phyloP scores from a whole-genome alignment of 257 asterid genomes.

The Solanum neorickii region DNA sequence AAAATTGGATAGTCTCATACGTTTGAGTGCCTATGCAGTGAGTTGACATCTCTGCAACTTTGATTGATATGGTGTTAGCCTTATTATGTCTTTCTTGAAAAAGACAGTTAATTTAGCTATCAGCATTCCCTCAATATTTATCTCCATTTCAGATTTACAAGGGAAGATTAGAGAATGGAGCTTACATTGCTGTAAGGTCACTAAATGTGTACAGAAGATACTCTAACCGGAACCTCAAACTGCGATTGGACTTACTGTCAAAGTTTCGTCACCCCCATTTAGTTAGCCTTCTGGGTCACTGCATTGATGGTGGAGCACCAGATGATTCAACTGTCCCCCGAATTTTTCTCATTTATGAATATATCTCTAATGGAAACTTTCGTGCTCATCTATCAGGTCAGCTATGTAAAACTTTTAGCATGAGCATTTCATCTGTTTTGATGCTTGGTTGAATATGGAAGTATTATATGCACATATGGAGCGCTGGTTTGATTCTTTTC shows the following conservation, averaged over 20 bases:
- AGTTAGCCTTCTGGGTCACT: constrained; percentile 70
- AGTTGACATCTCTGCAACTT: not conserved
- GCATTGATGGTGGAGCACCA: constrained; percentile 56
- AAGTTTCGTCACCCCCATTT: constrained; percentile 88
- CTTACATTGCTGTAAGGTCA: constrained; percentile 46
- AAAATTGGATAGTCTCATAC: not conserved
- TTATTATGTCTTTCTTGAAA: not conserved
- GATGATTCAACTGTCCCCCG: constrained; percentile 57
- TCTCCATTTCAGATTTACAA: constrained; percentile 53
- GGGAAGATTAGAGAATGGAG: constrained; percentile 73
- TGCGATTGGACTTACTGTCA: constrained; percentile 72
- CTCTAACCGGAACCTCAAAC: constrained; percentile 52
- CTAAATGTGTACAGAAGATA: constrained; percentile 43
- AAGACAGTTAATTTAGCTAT: not conserved
- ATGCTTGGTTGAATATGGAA: not conserved
- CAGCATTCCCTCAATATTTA: not conserved
- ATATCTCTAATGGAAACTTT: constrained; percentile 61
- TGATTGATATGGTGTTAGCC: not conserved
- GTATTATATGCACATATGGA: not conserved
- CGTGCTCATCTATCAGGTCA: constrained; percentile 79
- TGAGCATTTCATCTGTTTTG: not conserved
- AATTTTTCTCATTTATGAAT: constrained; percentile 77
- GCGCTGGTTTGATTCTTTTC: not conserved
- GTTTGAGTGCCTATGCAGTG: not conserved
- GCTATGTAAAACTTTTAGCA: not conserved